Evolutionary conservation across 2,329 filamentous ascomycete species (phyloP).

Genomic region (Fusarium chuoi): DNA sequence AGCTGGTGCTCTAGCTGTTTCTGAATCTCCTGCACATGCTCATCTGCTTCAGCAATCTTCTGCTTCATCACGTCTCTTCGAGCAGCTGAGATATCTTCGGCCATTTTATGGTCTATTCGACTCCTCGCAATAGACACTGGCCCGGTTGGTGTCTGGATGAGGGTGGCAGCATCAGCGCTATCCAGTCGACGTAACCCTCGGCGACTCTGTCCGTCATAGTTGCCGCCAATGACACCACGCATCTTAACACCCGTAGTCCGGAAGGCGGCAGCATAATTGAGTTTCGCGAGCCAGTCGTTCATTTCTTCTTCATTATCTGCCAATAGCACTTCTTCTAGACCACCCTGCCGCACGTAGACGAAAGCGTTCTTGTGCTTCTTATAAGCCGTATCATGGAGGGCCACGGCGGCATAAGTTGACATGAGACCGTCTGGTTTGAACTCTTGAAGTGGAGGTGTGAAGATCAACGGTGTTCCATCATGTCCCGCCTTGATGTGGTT

Average conservation of each 20-base stretch:
- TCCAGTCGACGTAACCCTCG: slow-evolving; percentile 78
- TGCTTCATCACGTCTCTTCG: slow-evolving; percentile 83
- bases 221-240: slow-evolving; percentile 84
- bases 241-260: slow-evolving; percentile 91
- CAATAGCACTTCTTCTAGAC: slow-evolving; percentile 88
- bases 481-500: slow-evolving; percentile 81
- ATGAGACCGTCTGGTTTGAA: slow-evolving; percentile 96
- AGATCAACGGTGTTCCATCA: slow-evolving; percentile 81
- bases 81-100: slow-evolving; percentile 85
- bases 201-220: slow-evolving; percentile 83
- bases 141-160: slow-evolving; percentile 76
- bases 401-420: slow-evolving; percentile 92
- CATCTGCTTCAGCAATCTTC: slow-evolving; percentile 85
- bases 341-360: slow-evolving; percentile 85
- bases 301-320: slow-evolving; percentile 91
- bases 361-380: slow-evolving; percentile 97
- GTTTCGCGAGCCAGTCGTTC: slow-evolving; percentile 95
- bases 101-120: slow-evolving; percentile 82
- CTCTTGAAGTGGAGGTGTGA: slow-evolving; percentile 87
- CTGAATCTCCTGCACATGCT: slow-evolving; percentile 77
- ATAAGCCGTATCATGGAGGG: slow-evolving; percentile 85
- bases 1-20: slow-evolving; percentile 85
- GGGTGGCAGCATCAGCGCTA: slow-evolving; percentile 66
- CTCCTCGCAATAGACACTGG: slow-evolving; percentile 79
- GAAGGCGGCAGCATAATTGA: slow-evolving; percentile 97